Conservation (phyloP, 345 rosid genomes). For the Citrus glauca region DNA sequence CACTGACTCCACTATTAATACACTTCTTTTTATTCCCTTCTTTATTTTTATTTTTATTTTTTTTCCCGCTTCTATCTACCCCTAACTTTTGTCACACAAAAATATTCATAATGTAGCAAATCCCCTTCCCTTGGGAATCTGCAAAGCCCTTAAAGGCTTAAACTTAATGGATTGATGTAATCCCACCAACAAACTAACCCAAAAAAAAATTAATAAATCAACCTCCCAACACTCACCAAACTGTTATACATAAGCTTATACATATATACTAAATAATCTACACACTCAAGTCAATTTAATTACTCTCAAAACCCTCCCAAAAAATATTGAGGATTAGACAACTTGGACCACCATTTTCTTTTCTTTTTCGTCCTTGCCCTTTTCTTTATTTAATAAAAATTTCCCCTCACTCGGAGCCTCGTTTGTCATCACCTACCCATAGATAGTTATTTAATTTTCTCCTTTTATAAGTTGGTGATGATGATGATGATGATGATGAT, state of each 20-base stretch:
- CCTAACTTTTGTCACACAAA: constrained; percentile 27
- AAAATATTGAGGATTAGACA: constrained; percentile 37
- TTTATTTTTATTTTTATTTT: neutral
- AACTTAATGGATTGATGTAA: constrained; percentile 26
- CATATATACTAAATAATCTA: constrained; percentile 29
- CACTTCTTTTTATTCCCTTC: constrained; percentile 13
- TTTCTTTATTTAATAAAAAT: constrained; percentile 2
- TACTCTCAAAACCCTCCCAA: constrained; percentile 35
- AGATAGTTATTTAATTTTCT: constrained; percentile 61
- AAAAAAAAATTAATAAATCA: constrained; percentile 21
- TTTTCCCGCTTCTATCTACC: neutral
- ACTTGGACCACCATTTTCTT: constrained; percentile 28
- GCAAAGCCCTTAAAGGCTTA: constrained; percentile 43
- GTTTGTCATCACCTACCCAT: constrained; percentile 68
- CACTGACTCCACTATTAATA: constrained; percentile 19
- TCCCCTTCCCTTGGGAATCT: constrained; percentile 87
- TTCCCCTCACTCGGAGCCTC: constrained; percentile 41
- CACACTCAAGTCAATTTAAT: constrained; percentile 34
- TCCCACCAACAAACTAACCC: constrained; percentile 32
- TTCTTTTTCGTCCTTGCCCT: neutral
- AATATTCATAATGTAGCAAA: constrained; percentile 17
- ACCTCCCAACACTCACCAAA: constrained; percentile 40
- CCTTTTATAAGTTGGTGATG: constrained; percentile 50
- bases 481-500: constrained; percentile 53
- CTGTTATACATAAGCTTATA: constrained; percentile 25